Evolutionary conservation across 306 rosid species (phyloP), one percentile per base, ranked within the genome.

Genomic region (barrel medic (Medicago truncatula)): DNA sequence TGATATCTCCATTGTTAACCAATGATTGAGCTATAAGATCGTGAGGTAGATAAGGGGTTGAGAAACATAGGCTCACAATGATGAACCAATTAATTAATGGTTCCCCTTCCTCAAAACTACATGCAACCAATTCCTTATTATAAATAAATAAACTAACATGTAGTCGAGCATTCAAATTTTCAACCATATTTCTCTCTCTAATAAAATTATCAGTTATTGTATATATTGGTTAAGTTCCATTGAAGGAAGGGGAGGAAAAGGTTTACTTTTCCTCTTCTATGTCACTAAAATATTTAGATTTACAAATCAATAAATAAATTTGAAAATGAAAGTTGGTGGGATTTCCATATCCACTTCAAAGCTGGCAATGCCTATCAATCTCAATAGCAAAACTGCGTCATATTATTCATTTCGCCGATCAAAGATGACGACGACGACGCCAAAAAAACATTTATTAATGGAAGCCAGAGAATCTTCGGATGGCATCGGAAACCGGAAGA

Each of bases 391-490:
- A n/a, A 60, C 5, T 13, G 39, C 18, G 28, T 4, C 41, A 60
- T 14, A 60, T 60, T 14, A 28, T 60, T 34, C 66, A 28, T 25
- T 60, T 34, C 18, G 18, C 10, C 8, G 12, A 58, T 11, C 64
- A 10, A 58, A 58, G 17, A 6, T 20, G 15, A 64, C 12, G n/a
- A 21, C 3, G 12, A 8, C 9, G 2, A 23, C 63, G 8, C 52
- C 28, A 23, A 18, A 14, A 46, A 39, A 68, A 61, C 62, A 84
- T 4, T 41, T 85, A 61, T 73, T 46, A 77, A 41, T 53, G 11
- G 59, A 65, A 9, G 34, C 60, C 1, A 75, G 70, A 10, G 85
- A 76, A 23, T 64, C 71, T 2, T 77, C 81, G 0, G 64, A 78
- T 1, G 85, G 78, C 6, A 31, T 3, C 4, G 52, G 52, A 46